These are phyloP conservation scores for Solanum dulcamara DNA, from an alignment of 257 asterid genomes.

Conservation along the genomic window DNA sequence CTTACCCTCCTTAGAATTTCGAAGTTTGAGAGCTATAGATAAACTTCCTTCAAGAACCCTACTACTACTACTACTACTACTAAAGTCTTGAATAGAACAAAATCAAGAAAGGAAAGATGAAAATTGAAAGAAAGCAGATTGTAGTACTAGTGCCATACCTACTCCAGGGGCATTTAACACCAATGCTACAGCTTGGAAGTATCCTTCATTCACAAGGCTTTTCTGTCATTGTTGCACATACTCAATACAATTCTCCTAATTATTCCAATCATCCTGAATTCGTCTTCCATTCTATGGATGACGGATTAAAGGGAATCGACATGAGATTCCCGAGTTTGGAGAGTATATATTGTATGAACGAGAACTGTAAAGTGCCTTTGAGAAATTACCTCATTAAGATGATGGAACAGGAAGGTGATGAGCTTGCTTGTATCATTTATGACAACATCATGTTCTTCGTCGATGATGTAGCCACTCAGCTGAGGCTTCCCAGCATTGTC, in stretches of 20 bases:
- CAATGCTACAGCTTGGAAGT: constrained; percentile 40
- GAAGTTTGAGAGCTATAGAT: not conserved
- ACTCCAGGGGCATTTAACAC: constrained; percentile 44
- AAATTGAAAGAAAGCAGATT: not conserved
- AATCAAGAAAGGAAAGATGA: not conserved
- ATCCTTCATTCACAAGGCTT: constrained; percentile 32
- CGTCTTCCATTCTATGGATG: constrained; percentile 10
- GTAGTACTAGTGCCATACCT: constrained; percentile 23
- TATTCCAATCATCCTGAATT: constrained; percentile 33
- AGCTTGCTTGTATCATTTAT: constrained; percentile 25
- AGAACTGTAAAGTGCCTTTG: constrained; percentile 23
- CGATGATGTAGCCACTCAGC: constrained; percentile 13
- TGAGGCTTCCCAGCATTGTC: constrained; percentile 34
- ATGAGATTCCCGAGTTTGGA: not conserved
- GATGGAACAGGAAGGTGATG: constrained; percentile 3
- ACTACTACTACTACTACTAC: not conserved
- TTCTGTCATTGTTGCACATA: constrained; percentile 28
- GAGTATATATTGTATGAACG: constrained; percentile 4
- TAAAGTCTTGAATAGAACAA: not conserved
- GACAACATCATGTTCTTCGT: constrained; percentile 32
- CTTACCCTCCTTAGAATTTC: too few relatives aligned
- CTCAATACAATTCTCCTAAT: constrained; percentile 24
- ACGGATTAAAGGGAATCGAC: not conserved
- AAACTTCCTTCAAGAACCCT: not conserved
- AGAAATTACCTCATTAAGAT: constrained; percentile 8